Conservation (phyloP, 352 stramenopile genomes). For the Pythium brachiatum region DNA sequence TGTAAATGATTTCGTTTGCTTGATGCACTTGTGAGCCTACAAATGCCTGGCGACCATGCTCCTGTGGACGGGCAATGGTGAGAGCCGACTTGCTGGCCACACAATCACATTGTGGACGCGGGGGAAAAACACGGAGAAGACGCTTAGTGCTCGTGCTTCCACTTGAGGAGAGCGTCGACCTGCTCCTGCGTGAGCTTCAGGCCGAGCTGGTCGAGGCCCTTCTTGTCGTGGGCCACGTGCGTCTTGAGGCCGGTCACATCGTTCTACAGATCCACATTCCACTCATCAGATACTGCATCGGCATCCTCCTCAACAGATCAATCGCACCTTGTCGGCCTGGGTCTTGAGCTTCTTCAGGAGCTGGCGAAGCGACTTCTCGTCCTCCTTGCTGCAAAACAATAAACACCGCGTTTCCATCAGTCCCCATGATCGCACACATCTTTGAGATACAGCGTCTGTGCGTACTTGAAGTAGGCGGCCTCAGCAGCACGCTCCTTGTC, state of each 20-base stretch:
- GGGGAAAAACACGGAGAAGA: neutral
- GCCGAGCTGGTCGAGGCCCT: conserved; percentile 69
- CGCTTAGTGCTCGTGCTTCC: conserved; percentile 85
- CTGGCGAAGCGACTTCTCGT: conserved; percentile 85
- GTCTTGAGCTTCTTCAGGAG: conserved; percentile 87
- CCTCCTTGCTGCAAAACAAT: conserved; percentile 61
- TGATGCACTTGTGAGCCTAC: neutral
- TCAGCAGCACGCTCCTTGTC: conserved; percentile 83
- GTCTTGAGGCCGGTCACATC: conserved; percentile 62
- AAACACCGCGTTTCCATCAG: neutral
- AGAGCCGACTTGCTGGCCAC: neutral
- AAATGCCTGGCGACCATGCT: neutral
- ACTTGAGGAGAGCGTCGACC: conserved; percentile 81
- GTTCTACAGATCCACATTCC: conserved; percentile 19
- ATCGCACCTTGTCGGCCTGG: conserved; percentile 58
- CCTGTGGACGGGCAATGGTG: neutral
- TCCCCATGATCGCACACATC: neutral
- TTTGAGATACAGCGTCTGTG: neutral
- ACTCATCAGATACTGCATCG: neutral
- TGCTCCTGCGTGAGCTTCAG: conserved; percentile 66
- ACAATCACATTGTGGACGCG: neutral
- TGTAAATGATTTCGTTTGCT: neutral
- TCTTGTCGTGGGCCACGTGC: conserved; percentile 76
- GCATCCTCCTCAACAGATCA: neutral
- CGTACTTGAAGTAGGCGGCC: conserved; percentile 82